Evolutionary conservation across 306 rosid genomes (phyloP).

Genomic region (Pyrus bretschneideri): DNA sequence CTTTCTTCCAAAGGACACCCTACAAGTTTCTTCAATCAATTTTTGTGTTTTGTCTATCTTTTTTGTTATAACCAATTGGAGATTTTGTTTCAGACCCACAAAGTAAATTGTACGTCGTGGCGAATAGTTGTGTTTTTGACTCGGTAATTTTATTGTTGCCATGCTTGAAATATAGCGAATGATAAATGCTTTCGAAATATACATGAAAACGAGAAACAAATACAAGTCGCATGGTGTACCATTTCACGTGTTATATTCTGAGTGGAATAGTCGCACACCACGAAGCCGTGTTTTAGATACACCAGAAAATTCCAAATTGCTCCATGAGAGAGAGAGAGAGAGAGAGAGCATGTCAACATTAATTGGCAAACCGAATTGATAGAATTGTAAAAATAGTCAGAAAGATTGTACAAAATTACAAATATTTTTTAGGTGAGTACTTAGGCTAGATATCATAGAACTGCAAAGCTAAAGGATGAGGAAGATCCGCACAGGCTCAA

Average conservation of each 20-base stretch:
- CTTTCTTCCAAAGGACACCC: neutral
- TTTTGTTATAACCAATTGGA: neutral
- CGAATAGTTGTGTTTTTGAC: neutral
- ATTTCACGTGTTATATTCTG: no score
- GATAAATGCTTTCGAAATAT: neutral
- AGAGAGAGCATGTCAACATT: neutral
- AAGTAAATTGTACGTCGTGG: neutral
- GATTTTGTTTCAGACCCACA: neutral
- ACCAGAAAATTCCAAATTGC: no score
- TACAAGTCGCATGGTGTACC: no score
- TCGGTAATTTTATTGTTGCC: neutral
- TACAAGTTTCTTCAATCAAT: neutral
- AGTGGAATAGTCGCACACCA: no score
- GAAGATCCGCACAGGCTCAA: neutral
- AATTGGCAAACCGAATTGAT: neutral
- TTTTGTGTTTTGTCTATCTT: neutral
- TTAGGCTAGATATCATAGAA: neutral
- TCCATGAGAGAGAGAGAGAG: no score
- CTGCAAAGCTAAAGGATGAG: neutral
- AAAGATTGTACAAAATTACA: neutral
- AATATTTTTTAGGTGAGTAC: neutral
- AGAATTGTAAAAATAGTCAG: neutral
- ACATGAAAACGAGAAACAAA: neutral
- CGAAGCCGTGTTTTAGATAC: no score
- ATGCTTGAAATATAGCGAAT: neutral